phyloP scores from a whole-genome alignment of 2,329 filamentous ascomycete species.

The Gliomastix tumulicola region DNA sequence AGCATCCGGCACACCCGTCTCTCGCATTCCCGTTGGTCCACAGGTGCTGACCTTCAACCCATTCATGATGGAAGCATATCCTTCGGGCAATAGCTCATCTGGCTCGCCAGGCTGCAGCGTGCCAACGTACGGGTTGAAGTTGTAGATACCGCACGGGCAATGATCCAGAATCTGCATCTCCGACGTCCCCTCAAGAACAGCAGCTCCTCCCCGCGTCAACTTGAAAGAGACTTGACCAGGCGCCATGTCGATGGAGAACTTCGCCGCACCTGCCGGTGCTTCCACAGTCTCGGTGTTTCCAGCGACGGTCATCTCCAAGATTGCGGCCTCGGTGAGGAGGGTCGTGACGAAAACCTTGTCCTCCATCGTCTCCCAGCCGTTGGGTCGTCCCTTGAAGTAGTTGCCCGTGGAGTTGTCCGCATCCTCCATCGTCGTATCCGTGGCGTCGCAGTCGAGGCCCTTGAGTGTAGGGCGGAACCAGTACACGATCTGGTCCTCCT shows the following conservation, averaged over 20 bases:
- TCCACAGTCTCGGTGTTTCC: slow-evolving; percentile 31
- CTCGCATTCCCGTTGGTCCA: not conserved
- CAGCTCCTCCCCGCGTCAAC: slow-evolving; percentile 29
- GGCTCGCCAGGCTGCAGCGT: slow-evolving; percentile 30
- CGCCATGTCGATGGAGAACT: slow-evolving; percentile 37
- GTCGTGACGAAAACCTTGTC: slow-evolving; percentile 47
- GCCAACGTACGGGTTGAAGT: slow-evolving; percentile 50
- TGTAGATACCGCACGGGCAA: slow-evolving; percentile 47
- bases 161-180: slow-evolving; percentile 39
- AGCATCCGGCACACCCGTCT: too few species aligned
- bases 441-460: slow-evolving; percentile 38
- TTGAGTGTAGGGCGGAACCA: slow-evolving; percentile 47
- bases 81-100: slow-evolving; percentile 26
- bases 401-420: slow-evolving; percentile 39
- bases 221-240: slow-evolving; percentile 38
- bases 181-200: slow-evolving; percentile 36
- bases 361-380: slow-evolving; percentile 39
- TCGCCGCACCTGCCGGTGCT: slow-evolving; percentile 36
- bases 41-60: slow-evolving; percentile 20
- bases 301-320: slow-evolving; percentile 36
- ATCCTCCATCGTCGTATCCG: slow-evolving; percentile 38
- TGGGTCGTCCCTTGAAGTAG: slow-evolving; percentile 43
- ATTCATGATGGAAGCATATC: slow-evolving; percentile 15
- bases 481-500: slow-evolving; percentile 42
- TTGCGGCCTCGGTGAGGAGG: slow-evolving; percentile 35